Percentiles rank a stretch among this genome's conserved stretches.
These are phyloP conservation scores for Hysterium pulicare DNA, from an alignment of 2,329 filamentous ascomycete genomes.

Conservation along the genomic window DNA sequence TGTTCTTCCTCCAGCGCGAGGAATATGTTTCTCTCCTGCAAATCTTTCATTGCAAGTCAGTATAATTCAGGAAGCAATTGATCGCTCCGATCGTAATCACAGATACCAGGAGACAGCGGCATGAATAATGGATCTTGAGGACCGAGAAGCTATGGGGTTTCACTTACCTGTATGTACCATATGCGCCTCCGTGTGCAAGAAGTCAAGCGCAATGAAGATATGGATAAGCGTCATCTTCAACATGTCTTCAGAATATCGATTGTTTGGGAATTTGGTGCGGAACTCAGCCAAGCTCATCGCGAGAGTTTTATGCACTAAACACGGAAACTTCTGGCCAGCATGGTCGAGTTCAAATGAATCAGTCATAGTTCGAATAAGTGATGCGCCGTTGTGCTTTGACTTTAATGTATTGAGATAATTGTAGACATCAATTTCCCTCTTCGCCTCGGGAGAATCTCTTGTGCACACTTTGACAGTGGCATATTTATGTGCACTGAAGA, in stretches of 20 bases:
- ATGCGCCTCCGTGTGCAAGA: constrained; percentile 42
- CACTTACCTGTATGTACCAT: constrained; percentile 44
- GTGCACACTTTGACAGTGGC: constrained; percentile 16
- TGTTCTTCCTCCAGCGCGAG: constrained; percentile 37
- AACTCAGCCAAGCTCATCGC: constrained; percentile 43
- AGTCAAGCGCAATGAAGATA: constrained; percentile 41
- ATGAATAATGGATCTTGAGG: too few relatives aligned
- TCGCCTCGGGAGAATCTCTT: neutral
- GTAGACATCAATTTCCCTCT: constrained; percentile 18
- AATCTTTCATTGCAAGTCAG: too few relatives aligned
- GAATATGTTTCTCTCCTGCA: constrained; percentile 45
- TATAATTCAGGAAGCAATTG: too few relatives aligned
- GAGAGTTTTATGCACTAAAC: constrained; percentile 38
- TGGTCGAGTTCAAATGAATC: constrained; percentile 29
- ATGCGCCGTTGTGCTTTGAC: constrained; percentile 25
- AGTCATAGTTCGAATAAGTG: constrained; percentile 28
- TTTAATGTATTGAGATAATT: constrained; percentile 13
- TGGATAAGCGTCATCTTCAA: constrained; percentile 37
- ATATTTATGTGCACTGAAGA: constrained; percentile 1
- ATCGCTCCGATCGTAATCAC: too few relatives aligned
- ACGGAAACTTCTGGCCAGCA: constrained; percentile 30
- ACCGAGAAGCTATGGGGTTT: too few relatives aligned
- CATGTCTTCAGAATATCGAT: constrained; percentile 38
- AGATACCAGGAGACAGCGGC: neutral
- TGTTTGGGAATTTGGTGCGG: constrained; percentile 34